Percentiles rank a stretch among this genome's conserved stretches.
These are phyloP conservation scores for Myxozyma melibiosi DNA, from an alignment of 805 yeast genomes.

Conservation along the genomic window DNA sequence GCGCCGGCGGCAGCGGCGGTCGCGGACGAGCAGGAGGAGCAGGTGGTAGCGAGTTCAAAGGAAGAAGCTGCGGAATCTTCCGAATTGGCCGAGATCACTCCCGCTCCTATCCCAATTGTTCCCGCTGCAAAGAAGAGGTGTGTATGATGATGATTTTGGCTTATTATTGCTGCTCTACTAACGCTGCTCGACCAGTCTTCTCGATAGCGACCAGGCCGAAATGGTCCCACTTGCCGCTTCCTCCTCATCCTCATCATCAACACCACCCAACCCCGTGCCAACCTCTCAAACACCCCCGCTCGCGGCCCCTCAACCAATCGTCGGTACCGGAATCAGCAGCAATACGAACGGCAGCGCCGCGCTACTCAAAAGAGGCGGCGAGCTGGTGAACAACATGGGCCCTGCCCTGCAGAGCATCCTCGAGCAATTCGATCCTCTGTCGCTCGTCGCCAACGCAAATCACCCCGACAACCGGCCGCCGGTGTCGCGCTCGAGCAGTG, in stretches of 20 bases:
- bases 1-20: too few species aligned
- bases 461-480: slow-evolving; percentile 18
- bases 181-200: too few species aligned
- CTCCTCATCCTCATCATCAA: background rate
- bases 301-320: slow-evolving; percentile 26
- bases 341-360: slow-evolving; percentile 10
- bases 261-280: background rate
- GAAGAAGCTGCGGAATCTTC: too few species aligned
- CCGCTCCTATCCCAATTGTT: too few species aligned
- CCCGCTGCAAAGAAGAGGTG: too few species aligned
- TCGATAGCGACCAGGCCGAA: slow-evolving; percentile 4
- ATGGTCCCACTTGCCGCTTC: slow-evolving; percentile 7
- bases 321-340: slow-evolving; percentile 22
- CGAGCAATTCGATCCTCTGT: slow-evolving; percentile 38
- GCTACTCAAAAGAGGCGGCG: background rate
- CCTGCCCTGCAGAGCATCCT: slow-evolving; percentile 31
- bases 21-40: too few species aligned
- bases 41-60: too few species aligned
- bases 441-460: slow-evolving; percentile 16
- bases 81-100: too few species aligned
- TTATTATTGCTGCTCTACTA: too few species aligned
- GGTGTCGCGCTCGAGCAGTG: slow-evolving; percentile 2
- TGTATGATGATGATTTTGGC: too few species aligned
- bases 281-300: slow-evolving; percentile 12
- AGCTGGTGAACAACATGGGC: slow-evolving; percentile 1